Evolutionary conservation across 176 grass and related monocot species (phyloP).

Genomic region (Oropetium thomaeum): DNA sequence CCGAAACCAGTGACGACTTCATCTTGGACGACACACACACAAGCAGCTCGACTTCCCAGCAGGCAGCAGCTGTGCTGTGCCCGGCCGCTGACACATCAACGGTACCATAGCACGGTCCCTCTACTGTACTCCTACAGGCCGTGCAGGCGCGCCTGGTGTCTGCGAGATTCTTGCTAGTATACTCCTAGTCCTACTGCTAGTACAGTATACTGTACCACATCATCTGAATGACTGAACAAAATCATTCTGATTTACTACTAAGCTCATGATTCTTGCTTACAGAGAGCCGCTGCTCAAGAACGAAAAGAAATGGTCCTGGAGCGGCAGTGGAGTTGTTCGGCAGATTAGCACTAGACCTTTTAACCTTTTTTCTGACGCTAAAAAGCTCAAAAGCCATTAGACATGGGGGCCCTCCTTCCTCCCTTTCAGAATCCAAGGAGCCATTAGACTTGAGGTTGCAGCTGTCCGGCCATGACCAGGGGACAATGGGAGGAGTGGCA

Average conservation of each 20-base stretch:
- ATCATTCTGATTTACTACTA: slow-evolving; percentile 1
- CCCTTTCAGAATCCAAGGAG: slow-evolving; percentile 42
- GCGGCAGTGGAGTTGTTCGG: slow-evolving; percentile 30
- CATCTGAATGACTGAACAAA: not conserved
- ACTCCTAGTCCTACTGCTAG: not conserved
- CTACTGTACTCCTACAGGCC: not conserved
- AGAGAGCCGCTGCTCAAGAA: too few species aligned
- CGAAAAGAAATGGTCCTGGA: not conserved
- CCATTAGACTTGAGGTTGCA: too few species aligned
- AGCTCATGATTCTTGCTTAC: not conserved
- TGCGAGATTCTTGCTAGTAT: slow-evolving; percentile 12
- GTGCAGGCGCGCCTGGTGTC: slow-evolving; percentile 21
- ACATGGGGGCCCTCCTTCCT: not conserved
- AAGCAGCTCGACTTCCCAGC: slow-evolving; percentile 17
- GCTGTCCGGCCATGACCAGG: too few species aligned
- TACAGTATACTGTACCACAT: not conserved
- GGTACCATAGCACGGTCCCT: not conserved
- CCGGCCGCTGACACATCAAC: not conserved
- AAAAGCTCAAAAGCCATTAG: slow-evolving; percentile 30
- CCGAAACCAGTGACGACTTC: not conserved
- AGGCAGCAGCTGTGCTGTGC: not conserved
- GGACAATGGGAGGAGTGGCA: not conserved
- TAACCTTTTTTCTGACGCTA: slow-evolving; percentile 15
- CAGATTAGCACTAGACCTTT: slow-evolving; percentile 15
- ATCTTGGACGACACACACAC: not conserved